Base-by-base conservation (phyloP, 192 early-diverging fungal genomes). In the Backusella australiensis region DNA sequence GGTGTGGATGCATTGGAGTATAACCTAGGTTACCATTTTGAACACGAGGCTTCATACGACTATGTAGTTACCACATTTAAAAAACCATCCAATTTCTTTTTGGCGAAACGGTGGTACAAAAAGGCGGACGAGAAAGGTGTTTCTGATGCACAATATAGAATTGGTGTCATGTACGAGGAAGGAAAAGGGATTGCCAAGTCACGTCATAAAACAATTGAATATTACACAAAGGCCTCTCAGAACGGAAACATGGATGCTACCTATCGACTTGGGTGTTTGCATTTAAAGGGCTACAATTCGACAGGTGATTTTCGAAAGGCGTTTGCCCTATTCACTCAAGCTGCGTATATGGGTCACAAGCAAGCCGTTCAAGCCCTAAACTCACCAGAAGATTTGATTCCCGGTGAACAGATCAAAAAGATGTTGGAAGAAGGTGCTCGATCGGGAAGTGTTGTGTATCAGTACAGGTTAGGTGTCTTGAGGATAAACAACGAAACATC, bases 91-190 rank as follows among this genome's bases (percentile, higher is more conserved):
- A 53, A 53, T 53, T 19, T 53, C 6, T 53, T 21, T 21, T 53
- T 53, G n/a, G 52, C 52, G 21, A 53, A 53, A n/a, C n/a, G 77
- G 77, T 42, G 32, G 32, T n/a, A 56, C 52, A 9, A 56, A 65
- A n/a, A 34, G 35, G 77, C 83, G 36, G 76, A 74, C 1, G 70
- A 76, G 2, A 41, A 21, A 23, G 78, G 77, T 49, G 41, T 70
- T 21, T 35, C 71, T 11, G 67, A 35, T 1, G 85, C 80, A 23
- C 78, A 81, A 67, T 72, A 74, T 46, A 75, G 71, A 29, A 4
- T 83, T 17, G 85, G 85, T 56, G 52, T 53, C 8, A 53, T 53
- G n/a, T 15, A 65, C 1, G 69, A 77, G 38, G 82, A 82, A 39
- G 65, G 35, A 35, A 76, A 81, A 21, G 81, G 81, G 14, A 56